Conservation (phyloP, 768 basidiomycete species). For the Mycena kentingensis region DNA sequence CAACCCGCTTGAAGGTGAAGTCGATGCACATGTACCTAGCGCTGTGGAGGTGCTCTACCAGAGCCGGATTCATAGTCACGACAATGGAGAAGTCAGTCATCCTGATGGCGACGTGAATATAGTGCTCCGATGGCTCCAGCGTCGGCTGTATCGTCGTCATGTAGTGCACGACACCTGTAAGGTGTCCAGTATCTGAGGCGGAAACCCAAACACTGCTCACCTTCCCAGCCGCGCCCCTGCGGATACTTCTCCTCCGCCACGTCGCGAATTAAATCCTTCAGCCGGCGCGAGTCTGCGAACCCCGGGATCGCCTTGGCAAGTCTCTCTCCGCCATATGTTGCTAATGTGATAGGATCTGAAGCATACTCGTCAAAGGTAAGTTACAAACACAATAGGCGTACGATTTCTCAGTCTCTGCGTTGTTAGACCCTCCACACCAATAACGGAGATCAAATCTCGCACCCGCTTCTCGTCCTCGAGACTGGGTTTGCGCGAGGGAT, state of each 20-base stretch:
- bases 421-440: too few relatives aligned
- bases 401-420: too few relatives aligned
- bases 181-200: too few relatives aligned
- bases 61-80: conserved; percentile 2
- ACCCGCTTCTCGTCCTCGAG: too few relatives aligned
- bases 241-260: conserved; percentile 1
- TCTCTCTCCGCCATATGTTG: background rate
- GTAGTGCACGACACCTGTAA: background rate
- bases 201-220: too few relatives aligned
- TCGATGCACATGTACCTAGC: conserved; percentile 14
- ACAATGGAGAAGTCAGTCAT: background rate
- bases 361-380: too few relatives aligned
- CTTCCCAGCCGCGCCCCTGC: conserved; percentile 3
- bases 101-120: background rate
- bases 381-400: too few relatives aligned
- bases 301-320: background rate
- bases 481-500: too few relatives aligned
- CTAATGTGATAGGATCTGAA: background rate
- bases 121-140: background rate
- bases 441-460: too few relatives aligned
- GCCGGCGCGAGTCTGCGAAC: background rate
- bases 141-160: background rate
- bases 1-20: conserved; percentile 26
- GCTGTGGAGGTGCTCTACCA: conserved; percentile 9
- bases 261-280: background rate